Base-by-base conservation (phyloP, 2,329 filamentous ascomycete species). In the Chaetomium globosum region DNA sequence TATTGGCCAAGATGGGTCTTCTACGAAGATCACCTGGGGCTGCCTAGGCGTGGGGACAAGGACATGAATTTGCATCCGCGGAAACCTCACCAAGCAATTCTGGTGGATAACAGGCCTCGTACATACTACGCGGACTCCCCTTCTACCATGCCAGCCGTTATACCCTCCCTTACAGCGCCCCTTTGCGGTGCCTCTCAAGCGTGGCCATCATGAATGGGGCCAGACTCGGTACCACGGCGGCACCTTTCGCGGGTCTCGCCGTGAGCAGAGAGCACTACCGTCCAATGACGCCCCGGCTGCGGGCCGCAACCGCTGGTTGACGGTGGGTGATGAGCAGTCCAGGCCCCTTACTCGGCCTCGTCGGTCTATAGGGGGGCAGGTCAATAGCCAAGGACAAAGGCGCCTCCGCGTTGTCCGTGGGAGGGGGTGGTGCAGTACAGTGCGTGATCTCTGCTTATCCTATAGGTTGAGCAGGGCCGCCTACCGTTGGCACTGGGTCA, bases 151-250 rank as follows among this genome's bases (percentile, higher is more conserved):
- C 10, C 21, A 19, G n/a, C 46, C 39, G 8, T 51, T 48, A 46
- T 43, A 43, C 5, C 39, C 46, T 39, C 59, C 43, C 36, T 28
- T 28, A 26, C 43, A 53, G 63, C 19, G 31, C 30, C 43, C n/a
- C 28, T n/a, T 30, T 30, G n/a, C 58, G 55, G 57, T 33, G 60
- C 30, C 62, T 58, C 30, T 36, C 56, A 61, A 58, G 65, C 63
- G 53, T 57, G 49, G 62, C 63, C 59, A 33, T 52, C 43, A 30
- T 54, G 64, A 43, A 58, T 39, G 65, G 58, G 53, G 60, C 60
- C 54, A 60, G 68, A 66, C 65, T 69, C 66, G 67, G 54, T 70
- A 69, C 70, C 70, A 66, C 31, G 57, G 59, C 60, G 59, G 58
- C 36, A 21, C 58, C 61, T 66, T 58, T 62, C 65, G 62, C 68